Percentiles rank a stretch among this genome's conserved stretches.
Conservation (phyloP, 2,329 filamentous ascomycete genomes). For the Mollisiaceae sp. region DNA sequence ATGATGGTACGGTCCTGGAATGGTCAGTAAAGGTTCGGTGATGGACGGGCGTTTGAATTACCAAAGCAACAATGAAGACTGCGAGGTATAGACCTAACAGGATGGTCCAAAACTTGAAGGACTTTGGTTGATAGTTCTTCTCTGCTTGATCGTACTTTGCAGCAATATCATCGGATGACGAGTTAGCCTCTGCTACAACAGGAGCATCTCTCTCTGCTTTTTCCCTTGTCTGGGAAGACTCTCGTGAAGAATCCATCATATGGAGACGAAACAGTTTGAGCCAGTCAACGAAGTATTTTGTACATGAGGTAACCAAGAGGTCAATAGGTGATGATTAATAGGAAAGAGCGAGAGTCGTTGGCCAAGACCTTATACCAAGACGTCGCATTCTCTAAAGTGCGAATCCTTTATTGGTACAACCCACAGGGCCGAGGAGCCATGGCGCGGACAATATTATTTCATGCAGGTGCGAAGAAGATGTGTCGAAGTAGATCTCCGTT, state of each 20-base stretch:
- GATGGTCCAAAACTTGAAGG: not conserved
- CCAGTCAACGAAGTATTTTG: not conserved
- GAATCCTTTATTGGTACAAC: not conserved
- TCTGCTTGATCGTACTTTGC: constrained; percentile 3
- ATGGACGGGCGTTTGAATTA: not conserved
- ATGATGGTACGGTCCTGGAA: constrained; percentile 1
- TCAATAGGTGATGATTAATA: not conserved
- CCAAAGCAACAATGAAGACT: not conserved
- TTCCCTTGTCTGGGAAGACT: not conserved
- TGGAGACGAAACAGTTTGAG: not conserved
- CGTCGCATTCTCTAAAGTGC: constrained; percentile 1
- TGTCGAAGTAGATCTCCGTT: constrained; percentile 3
- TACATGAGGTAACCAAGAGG: not conserved
- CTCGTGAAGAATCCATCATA: constrained; percentile 1
- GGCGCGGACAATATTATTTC: not conserved
- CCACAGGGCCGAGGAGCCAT: not conserved
- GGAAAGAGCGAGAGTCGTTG: not conserved
- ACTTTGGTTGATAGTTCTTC: constrained; percentile 6
- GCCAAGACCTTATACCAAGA: constrained; percentile 8
- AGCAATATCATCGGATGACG: not conserved
- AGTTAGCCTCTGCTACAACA: not conserved
- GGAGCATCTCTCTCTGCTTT: not conserved
- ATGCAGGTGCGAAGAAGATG: not conserved
- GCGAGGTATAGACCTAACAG: constrained; percentile 3
- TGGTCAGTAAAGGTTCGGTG: not conserved